Evolutionary conservation across 2,329 filamentous ascomycete genomes (phyloP).

Genomic region (Scleromitrula shiraiana): DNA sequence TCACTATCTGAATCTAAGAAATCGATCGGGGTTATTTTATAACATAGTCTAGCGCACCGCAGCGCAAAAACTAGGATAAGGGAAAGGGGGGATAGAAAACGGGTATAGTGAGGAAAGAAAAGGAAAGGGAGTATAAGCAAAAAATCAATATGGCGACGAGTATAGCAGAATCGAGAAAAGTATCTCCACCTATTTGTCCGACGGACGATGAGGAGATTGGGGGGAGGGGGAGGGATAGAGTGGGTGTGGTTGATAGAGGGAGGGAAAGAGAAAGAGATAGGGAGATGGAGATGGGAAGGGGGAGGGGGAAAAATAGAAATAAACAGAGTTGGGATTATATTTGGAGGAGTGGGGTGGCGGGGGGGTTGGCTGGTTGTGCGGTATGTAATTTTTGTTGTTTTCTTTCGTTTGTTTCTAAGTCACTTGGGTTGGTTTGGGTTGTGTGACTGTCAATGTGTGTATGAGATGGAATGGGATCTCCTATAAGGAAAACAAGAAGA

Average conservation of each 20-base stretch:
- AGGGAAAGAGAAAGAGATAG: not conserved
- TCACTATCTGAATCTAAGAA: too few relatives aligned
- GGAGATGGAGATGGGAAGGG: not conserved
- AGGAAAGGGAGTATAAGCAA: not conserved
- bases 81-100: too few relatives aligned
- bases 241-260: not conserved
- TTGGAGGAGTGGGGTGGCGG: slow-evolving; percentile 74
- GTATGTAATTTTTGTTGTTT: slow-evolving; percentile 40
- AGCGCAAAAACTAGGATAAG: too few relatives aligned
- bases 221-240: slow-evolving; percentile 20
- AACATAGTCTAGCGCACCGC: too few relatives aligned
- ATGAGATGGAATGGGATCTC: too few relatives aligned
- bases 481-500: not conserved
- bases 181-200: slow-evolving; percentile 37
- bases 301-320: slow-evolving; percentile 27
- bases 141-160: slow-evolving; percentile 5
- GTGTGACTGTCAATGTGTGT: too few relatives aligned
- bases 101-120: not conserved
- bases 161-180: not conserved
- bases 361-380: slow-evolving; percentile 84
- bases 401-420: too few relatives aligned
- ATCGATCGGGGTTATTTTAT: too few relatives aligned
- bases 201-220: slow-evolving; percentile 45
- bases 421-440: too few relatives aligned
- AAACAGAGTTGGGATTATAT: slow-evolving; percentile 79